Base-by-base conservation (phyloP, 2,329 filamentous ascomycete species). In the Cryphonectria japonica region DNA sequence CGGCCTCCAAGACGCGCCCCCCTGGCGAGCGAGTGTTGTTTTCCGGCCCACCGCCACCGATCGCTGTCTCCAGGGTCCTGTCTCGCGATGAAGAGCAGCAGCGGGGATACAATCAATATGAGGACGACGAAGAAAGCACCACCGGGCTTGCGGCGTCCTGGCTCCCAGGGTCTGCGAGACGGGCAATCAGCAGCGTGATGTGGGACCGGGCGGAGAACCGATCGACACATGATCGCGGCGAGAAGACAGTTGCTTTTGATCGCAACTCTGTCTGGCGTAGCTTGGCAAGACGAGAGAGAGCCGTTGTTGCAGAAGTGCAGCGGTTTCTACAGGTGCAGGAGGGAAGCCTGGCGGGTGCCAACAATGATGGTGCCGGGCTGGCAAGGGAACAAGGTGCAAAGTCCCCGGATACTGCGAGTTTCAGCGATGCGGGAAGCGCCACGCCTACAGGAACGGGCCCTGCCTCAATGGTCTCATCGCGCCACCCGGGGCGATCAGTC, bases 21-120 rank as follows among this genome's bases (percentile, higher is more conserved):
- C 16, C 79, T 80, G 7, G 80, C 79, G 68, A 73, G 72, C 50
- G 32, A 80, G 72, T 78, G 3, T 79, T 87, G 61, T 87, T 87
- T 70, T 76, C 79, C 2, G 85, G 85, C 0, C 85, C 86, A 0
- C 86, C 86, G 0, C 85, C 86, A 0, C 86, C 86, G 4, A 87
- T 88, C 69, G 81, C 83, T 1, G 74, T 78, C 7, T 86, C 85
- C 0, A 78, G 81, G 3, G 71, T 83, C 29, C 68, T 83, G 2
- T 79, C 80, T 69, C 73, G 77, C 29, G 78, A 81, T 22, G 76
- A 77, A 32, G 79, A 80, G 54, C 78, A 78, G 43, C 67, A 39
- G 41, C 37, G n/a, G 3, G 61, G 61, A 26, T 64, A 46, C 29
- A 26, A n/a, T 19, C 78, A 78, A n/a, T 71, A 72, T 32, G 37